phyloP scores from a whole-genome alignment of 1,139 yeast genomes.

The Barnettozyma hawaiiensis region DNA sequence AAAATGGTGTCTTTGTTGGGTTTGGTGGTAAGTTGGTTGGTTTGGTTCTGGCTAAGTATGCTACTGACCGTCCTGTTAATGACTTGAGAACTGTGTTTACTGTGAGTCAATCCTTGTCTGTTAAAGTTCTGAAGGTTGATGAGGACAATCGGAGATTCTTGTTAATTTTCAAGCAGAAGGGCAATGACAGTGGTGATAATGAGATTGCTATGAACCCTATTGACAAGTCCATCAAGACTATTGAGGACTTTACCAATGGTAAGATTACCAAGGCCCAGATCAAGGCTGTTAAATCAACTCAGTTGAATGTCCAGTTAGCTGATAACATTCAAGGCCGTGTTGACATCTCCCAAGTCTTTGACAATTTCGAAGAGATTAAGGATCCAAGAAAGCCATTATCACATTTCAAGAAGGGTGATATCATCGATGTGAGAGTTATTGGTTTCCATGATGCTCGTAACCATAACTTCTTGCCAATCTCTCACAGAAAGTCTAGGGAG shows the following conservation, averaged over 20 bases:
- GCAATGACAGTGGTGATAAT: constrained; percentile 8
- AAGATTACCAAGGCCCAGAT: constrained; percentile 54
- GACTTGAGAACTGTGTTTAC: constrained; percentile 54
- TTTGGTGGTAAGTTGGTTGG: constrained; percentile 83
- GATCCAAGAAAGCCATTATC: constrained; percentile 57
- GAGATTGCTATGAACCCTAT: constrained; percentile 46
- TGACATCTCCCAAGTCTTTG: constrained; percentile 69
- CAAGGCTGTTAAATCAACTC: constrained; percentile 63
- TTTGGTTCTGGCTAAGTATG: constrained; percentile 71
- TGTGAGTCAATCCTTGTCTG: constrained; percentile 60
- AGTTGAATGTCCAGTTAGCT: constrained; percentile 69
- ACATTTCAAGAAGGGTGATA: constrained; percentile 53
- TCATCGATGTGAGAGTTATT: constrained; percentile 58
- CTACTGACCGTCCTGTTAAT: constrained; percentile 49
- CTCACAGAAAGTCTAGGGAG: constrained; percentile 53
- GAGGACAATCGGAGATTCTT: constrained; percentile 66
- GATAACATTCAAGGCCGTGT: constrained; percentile 78
- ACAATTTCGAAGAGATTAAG: constrained; percentile 47
- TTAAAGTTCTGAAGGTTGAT: constrained; percentile 59
- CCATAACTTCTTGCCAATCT: constrained; percentile 63
- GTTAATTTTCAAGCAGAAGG: constrained; percentile 45
- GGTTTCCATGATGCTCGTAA: constrained; percentile 75
- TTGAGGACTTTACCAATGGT: constrained; percentile 57
- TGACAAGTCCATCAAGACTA: constrained; percentile 43
- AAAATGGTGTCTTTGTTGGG: constrained; percentile 74